phyloP scores from a whole-genome alignment of 306 rosid species.

The Luffa acutangula region DNA sequence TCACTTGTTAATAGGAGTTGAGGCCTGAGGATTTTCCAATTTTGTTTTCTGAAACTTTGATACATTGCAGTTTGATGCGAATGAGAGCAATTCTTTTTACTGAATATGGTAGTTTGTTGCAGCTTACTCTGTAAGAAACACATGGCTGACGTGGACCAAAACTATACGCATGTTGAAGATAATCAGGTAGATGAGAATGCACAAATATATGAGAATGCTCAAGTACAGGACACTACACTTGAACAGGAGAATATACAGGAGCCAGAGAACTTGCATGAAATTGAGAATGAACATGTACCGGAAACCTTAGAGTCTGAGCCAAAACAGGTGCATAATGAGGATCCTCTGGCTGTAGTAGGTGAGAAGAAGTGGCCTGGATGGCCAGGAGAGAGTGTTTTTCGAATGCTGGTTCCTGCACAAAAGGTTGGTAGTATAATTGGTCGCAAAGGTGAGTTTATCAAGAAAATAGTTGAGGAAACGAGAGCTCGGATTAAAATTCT shows the following conservation, averaged over 20 bases:
- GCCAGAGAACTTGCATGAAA: conserved; percentile 11
- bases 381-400: conserved; percentile 97
- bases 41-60: not conserved
- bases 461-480: conserved; percentile 87
- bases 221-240: conserved; percentile 1
- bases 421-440: conserved; percentile 98
- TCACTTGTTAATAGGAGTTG: not conserved
- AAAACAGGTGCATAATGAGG: conserved; percentile 33
- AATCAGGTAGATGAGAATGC: conserved; percentile 2
- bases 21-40: not conserved
- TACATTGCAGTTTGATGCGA: not conserved
- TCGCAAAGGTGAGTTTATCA: conserved; percentile 90
- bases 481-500: conserved; percentile 92
- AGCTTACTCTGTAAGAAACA: conserved; percentile 1
- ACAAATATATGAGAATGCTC: conserved; percentile 7
- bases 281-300: conserved; percentile 19
- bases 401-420: conserved; percentile 94
- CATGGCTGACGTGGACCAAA: conserved; percentile 67
- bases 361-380: conserved; percentile 99
- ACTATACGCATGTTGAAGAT: conserved; percentile 22
- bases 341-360: conserved; percentile 32
- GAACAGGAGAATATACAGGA: conserved; percentile 6
- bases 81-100: not conserved
- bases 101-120: not conserved
- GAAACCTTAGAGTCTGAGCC: conserved; percentile 25